Base-by-base conservation (phyloP, 345 rosid genomes). In the Hypericum perforatum region DNA sequence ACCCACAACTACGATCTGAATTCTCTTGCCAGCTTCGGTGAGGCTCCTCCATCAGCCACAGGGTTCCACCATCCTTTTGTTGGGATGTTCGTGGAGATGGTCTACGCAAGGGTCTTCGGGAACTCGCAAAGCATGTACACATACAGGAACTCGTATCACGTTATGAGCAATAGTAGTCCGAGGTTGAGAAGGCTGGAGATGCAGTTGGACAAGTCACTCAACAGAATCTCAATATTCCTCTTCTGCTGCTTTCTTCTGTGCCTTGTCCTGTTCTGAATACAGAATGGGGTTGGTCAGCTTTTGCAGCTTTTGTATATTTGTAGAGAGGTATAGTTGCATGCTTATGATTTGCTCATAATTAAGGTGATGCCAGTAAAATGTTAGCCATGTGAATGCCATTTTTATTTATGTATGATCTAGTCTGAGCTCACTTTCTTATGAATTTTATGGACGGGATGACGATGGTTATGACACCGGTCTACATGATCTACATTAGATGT, bases 201-300 rank as follows among this genome's bases (percentile, higher is more conserved):
- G 71, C 94, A 71, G 53, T 83, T 79, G 7, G 72, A 85, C 40
- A 82, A 76, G 59, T 88, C 89, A 7, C 67, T 92, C 13, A 78
- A 78, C 70, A 85, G 95, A 77, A 67, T 92, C 49, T 83, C 86
- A 38, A 58, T 88, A 61, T 92, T 92, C 65, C 75, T 92, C 41
- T 73, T 83, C 74, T 92, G 97, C 51, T 88, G 82, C 67, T 70
- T 83, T 61, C 71, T 88, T 48, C 54, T 92, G 60, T 92, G 98
- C 71, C 74, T 92, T 8, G 22, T 92, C 11, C 82, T 92, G 40
- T 92, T 92, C 70, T 92, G 77, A 83, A 45, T n/a, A 52, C 12
- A 6, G 37, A n/a, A 9, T 14, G 40, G 40, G 38, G 10, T 51
- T 32, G 49, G 6, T 45, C 2, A 22, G 32, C 32, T 4, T 22